Percentiles rank a stretch among this genome's conserved stretches.
phyloP scores from a whole-genome alignment of 108 stramenopile species.

The Nitzschia sp. region DNA sequence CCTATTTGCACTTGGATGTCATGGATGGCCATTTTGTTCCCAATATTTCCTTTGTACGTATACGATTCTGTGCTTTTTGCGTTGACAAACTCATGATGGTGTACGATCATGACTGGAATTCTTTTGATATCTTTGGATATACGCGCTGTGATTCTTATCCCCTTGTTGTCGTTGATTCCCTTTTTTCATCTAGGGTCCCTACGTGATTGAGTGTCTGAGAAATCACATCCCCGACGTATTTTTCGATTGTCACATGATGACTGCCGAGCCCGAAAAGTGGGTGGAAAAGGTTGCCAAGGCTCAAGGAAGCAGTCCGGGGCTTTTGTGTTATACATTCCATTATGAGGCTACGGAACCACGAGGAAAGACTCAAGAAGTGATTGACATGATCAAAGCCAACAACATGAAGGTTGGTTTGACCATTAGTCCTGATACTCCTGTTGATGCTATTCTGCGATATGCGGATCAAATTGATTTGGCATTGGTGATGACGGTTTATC shows the following conservation, averaged over 20 bases:
- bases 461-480: slow-evolving; percentile 73
- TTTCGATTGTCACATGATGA: slow-evolving; percentile 92
- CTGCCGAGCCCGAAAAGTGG: slow-evolving; percentile 85
- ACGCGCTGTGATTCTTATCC: too few species aligned
- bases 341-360: slow-evolving; percentile 65
- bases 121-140: too few species aligned
- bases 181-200: slow-evolving; percentile 30
- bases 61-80: too few species aligned
- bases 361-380: slow-evolving; percentile 57
- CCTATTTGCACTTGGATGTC: slow-evolving; percentile 74
- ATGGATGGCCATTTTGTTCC: slow-evolving; percentile 89
- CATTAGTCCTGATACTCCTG: slow-evolving; percentile 84
- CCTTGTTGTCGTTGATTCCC: neutral
- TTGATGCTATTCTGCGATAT: slow-evolving; percentile 60
- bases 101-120: too few species aligned
- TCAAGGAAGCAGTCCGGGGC: slow-evolving; percentile 47
- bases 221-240: slow-evolving; percentile 51
- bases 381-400: slow-evolving; percentile 54
- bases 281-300: slow-evolving; percentile 81
- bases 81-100: neutral
- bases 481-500: slow-evolving; percentile 92
- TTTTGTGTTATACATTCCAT: slow-evolving; percentile 77
- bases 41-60: slow-evolving; percentile 58
- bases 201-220: slow-evolving; percentile 69
- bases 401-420: slow-evolving; percentile 87